A percentile compares a stretch with the other conserved stretches of the same genome.
Conservation (phyloP, 1,139 yeast species). For the Yamadazyma atmosphaerica region DNA sequence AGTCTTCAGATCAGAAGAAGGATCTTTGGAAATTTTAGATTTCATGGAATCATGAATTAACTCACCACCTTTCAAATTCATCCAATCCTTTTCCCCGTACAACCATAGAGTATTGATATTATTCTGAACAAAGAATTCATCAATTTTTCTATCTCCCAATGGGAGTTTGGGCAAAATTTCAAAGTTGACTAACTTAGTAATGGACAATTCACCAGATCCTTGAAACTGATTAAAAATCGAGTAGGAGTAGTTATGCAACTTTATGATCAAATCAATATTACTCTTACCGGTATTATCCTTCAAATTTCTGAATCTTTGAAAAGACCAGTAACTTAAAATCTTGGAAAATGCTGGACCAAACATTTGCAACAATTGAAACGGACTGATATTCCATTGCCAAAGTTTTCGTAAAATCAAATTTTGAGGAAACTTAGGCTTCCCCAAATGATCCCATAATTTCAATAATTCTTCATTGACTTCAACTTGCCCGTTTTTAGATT, state of each 20-base stretch:
- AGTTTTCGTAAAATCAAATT: conserved; percentile 30
- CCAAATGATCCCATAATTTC: conserved; percentile 34
- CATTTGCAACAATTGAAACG: conserved; percentile 40
- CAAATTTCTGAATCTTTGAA: conserved; percentile 38
- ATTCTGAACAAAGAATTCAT: conserved; percentile 26
- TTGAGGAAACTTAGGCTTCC: conserved; percentile 42
- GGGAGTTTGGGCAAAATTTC: conserved; percentile 44
- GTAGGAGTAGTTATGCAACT: conserved; percentile 43
- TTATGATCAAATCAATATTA: conserved; percentile 27
- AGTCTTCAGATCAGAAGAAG: conserved; percentile 16
- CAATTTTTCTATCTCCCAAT: conserved; percentile 41
- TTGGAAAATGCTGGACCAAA: conserved; percentile 45
- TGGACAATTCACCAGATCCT: conserved; percentile 48
- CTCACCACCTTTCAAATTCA: conserved; percentile 44
- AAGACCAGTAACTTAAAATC: conserved; percentile 44
- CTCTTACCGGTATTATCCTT: conserved; percentile 18
- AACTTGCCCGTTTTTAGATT: conserved; percentile 16
- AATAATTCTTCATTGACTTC: conserved; percentile 21
- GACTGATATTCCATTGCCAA: conserved; percentile 43
- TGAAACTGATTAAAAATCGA: conserved; percentile 47
- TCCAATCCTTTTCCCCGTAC: conserved; percentile 49
- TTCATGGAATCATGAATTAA: conserved; percentile 29
- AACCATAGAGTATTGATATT: conserved; percentile 34
- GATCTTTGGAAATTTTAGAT: conserved; percentile 1
- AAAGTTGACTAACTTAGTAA: conserved; percentile 41